Evolutionary conservation across 257 asterid species (phyloP), one percentile per base, ranked within the genome.

Genomic region (Solanum chilense): DNA sequence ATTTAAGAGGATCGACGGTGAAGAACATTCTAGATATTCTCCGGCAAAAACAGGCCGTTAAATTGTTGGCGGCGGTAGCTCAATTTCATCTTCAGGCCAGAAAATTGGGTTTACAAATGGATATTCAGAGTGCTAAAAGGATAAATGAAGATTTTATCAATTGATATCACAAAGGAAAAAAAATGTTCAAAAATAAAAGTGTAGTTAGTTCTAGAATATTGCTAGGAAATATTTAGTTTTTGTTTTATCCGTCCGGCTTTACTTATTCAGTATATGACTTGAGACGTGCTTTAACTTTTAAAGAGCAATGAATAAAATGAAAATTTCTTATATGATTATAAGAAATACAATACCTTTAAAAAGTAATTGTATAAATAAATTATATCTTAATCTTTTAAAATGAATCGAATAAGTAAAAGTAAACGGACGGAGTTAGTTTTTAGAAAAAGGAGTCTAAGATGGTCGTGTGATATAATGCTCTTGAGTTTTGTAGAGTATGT

Each of bases 71-170:
- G 10, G 76, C 83, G 12, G 83, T 69, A 5, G 75, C 71, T 37
- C 44, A 89, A 23, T 88, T 88, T 88, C 49, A 86, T 89, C 64
- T 89, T 6, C 88, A 85, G 52, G 89, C 88, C 3, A 90, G 95
- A 66, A 87, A 41, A 75, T 88, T 81, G 91, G 96, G 95, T 5
- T 0, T 87, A 62, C 89, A 88, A 82, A 91, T 68, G 33, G 94
- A 91, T 73, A 11, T 70, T n/a, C 49, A 52, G 82, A 89, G 85
- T 3, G 68, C 39, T 25, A 13, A 13, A 76, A 76, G 23, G 45
- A 25, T 76, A 12, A 77, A 42, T n/a, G 37, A 42, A 7, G 83
- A 76, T 76, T 42, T 76, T 76, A 41, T 3, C 37, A 16, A 6
- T 23, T 75, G 82, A 35, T 33, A 33, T 33, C 35, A 33, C 35